A percentile compares a stretch with the other conserved stretches of the same genome.
phyloP scores from a whole-genome alignment of 2,329 filamentous ascomycete genomes.

The Bipolaris oryzae region DNA sequence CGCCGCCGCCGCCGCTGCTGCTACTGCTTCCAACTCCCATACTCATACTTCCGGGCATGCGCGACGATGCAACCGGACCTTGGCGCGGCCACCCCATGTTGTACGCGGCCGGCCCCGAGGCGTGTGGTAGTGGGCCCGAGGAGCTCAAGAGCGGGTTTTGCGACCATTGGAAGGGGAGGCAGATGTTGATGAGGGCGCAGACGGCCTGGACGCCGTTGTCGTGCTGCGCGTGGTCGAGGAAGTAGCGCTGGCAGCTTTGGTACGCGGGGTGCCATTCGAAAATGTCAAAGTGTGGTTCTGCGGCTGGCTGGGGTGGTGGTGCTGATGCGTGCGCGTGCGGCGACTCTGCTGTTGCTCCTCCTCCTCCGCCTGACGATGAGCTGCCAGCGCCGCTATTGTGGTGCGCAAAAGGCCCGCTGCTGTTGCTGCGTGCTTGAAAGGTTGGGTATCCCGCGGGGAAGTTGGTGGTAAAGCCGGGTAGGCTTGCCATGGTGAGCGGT shows the following conservation, averaged over 20 bases:
- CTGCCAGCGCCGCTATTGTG: slow-evolving; percentile 9
- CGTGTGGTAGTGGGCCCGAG: slow-evolving; percentile 38
- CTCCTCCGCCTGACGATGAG: slow-evolving; percentile 31
- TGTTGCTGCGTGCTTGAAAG: slow-evolving; percentile 26
- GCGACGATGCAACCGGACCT: slow-evolving; percentile 47
- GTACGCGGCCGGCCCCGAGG: slow-evolving; percentile 43
- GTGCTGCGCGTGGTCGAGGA: slow-evolving; percentile 89
- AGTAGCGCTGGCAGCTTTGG: slow-evolving; percentile 87
- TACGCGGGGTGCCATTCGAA: slow-evolving; percentile 93
- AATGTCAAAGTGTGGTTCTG: slow-evolving; percentile 68
- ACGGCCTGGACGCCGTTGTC: slow-evolving; percentile 82
- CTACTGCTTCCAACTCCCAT: too few species aligned
- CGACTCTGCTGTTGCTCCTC: slow-evolving; percentile 23
- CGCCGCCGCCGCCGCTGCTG: too few species aligned
- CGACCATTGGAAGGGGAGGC: slow-evolving; percentile 79
- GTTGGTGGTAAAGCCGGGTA: slow-evolving; percentile 40
- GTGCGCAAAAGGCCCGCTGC: slow-evolving; percentile 32
- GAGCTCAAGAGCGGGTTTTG: slow-evolving; percentile 55
- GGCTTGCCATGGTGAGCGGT: slow-evolving; percentile 35
- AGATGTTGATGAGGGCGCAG: slow-evolving; percentile 89
- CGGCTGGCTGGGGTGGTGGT: slow-evolving; percentile 17
- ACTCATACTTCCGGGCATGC: slow-evolving; percentile 12
- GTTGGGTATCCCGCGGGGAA: slow-evolving; percentile 44
- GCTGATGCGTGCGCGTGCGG: slow-evolving; percentile 6
- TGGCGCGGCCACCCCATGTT: slow-evolving; percentile 51